Evolutionary conservation across 2,329 filamentous ascomycete genomes (phyloP).

Genomic region (Botrytis paeoniae): DNA sequence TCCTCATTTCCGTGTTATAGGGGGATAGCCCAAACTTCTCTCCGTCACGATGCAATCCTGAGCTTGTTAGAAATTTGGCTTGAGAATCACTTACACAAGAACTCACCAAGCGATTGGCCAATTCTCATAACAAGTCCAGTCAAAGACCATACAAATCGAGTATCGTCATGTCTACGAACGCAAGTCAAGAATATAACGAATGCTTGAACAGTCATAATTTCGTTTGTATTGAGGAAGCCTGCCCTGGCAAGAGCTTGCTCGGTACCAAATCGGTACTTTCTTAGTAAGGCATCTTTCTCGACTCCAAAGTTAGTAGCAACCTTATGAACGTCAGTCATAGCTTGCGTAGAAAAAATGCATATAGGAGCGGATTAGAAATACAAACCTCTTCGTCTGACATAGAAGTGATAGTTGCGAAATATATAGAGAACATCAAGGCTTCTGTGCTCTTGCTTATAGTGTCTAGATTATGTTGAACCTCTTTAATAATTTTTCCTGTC

Average conservation of each 20-base stretch:
- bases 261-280: slow-evolving; percentile 50
- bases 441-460: slow-evolving; percentile 48
- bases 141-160: slow-evolving; percentile 52
- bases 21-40: slow-evolving; percentile 52
- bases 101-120: slow-evolving; percentile 48
- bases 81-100: not conserved
- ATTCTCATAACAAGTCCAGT: slow-evolving; percentile 57
- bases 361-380: not conserved
- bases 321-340: slow-evolving; percentile 21
- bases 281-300: slow-evolving; percentile 44
- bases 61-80: not conserved
- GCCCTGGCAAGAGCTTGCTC: slow-evolving; percentile 55
- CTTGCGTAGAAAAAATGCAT: slow-evolving; percentile 20
- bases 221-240: slow-evolving; percentile 52
- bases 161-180: slow-evolving; percentile 47
- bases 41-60: slow-evolving; percentile 54
- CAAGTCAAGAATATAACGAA: slow-evolving; percentile 55
- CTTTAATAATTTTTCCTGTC: slow-evolving; percentile 57
- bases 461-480: slow-evolving; percentile 57
- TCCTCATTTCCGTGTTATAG: slow-evolving; percentile 59
- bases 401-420: slow-evolving; percentile 51
- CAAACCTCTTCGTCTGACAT: slow-evolving; percentile 37
- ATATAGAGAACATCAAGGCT: slow-evolving; percentile 54
- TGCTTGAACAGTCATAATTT: slow-evolving; percentile 53
- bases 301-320: slow-evolving; percentile 41